Evolutionary conservation across 2,329 filamentous ascomycete genomes (phyloP), one percentile per base, ranked within the genome.

Genomic region (Fusarium anthophilum): DNA sequence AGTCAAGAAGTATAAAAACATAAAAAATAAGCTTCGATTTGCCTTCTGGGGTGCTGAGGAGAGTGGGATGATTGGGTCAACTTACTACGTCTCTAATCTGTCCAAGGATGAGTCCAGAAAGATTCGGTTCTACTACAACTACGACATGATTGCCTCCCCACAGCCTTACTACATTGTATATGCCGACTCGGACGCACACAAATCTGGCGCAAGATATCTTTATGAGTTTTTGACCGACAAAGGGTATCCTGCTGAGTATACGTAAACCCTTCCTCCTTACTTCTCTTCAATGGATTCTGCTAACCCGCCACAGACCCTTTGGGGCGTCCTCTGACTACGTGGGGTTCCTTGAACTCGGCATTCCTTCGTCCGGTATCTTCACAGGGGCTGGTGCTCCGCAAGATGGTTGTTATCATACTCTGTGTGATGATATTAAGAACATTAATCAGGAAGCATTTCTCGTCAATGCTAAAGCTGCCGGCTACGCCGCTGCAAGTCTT

Each of bases 81-180:
- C 81, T 18, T 78, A 83, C 78, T 85, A 85, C 63, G 81, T 79
- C 4, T 67, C 77, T 11, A 77, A 76, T 14, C 79, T 85, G 22
- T 78, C 80, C 17, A 74, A 79, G 38, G 77, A 79, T 9, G 82
- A 85, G 59, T 78, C 79, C 0, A 81, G 86, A 69, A 90, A 90
- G 80, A 89, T 93, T 78, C 85, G 87, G 3, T 88, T 92, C 44
- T 91, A 92, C 83, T 88, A 92, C 79, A 91, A 93, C 82, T 92
- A 91, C 78, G 91, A 93, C 81, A 93, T 93, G 91, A 91, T 92
- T 54, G 84, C 82, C 26, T 86, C 83, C n/a, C 78, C 78, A 8
- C 70, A 78, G n/a, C 81, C 84, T 10, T 71, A 78, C 39, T 85
- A 80, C 73, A 74, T 76, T 39, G 80, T 86, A 45, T 84, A 85